phyloP scores from a whole-genome alignment of 768 basidiomycete species.

The Naematelia aurantialba region DNA sequence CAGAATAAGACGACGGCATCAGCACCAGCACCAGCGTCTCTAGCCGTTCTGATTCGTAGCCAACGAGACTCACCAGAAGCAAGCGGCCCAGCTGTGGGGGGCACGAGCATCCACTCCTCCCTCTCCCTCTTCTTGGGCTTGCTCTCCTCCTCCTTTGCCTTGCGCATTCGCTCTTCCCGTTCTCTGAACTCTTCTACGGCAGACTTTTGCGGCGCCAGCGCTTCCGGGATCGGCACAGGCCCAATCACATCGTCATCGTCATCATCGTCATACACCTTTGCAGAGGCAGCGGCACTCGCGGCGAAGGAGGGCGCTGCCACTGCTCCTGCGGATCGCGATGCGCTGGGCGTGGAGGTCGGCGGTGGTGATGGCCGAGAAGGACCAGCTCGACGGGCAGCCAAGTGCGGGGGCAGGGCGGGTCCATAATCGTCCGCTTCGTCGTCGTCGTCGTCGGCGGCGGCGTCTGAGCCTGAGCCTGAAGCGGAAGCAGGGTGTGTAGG shows the following conservation, averaged over 20 bases:
- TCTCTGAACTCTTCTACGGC: constrained; percentile 80
- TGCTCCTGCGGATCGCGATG: no score
- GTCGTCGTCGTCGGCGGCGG: constrained; percentile 50
- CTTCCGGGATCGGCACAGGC: constrained; percentile 66
- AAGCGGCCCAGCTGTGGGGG: constrained; percentile 75
- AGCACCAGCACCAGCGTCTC: no score
- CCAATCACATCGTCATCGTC: constrained; percentile 74
- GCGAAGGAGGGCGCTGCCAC: no score
- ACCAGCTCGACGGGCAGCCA: constrained; percentile 52
- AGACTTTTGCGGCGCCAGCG: constrained; percentile 53
- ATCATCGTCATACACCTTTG: constrained; percentile 57
- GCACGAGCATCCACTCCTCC: constrained; percentile 98
- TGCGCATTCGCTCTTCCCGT: constrained; percentile 70
- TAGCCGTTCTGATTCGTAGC: no score
- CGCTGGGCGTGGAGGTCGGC: no score
- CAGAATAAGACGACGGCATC: no score
- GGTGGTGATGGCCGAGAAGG: constrained; percentile 16
- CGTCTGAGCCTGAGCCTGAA: background rate
- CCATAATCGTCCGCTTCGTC: constrained; percentile 67
- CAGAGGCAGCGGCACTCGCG: constrained; percentile 52
- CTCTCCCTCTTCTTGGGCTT: constrained; percentile 75
- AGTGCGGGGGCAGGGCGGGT: constrained; percentile 71
- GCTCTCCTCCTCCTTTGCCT: constrained; percentile 58
- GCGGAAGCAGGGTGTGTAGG: background rate
- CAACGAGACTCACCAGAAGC: constrained; percentile 66